Evolutionary conservation across 1,139 yeast species (phyloP).

Genomic region (Debaryomyces singareniensis): DNA sequence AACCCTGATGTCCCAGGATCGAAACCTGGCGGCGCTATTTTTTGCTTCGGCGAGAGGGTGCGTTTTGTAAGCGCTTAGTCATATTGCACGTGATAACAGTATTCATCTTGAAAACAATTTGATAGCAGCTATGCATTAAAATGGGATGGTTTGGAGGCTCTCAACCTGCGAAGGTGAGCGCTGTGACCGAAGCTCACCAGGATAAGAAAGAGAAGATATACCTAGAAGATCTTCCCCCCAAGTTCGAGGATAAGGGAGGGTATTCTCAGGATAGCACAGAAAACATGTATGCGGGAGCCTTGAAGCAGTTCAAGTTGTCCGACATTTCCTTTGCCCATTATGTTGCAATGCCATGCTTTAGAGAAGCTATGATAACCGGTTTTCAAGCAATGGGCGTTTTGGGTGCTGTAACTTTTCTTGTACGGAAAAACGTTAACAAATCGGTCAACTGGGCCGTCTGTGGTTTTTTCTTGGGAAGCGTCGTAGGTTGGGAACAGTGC

Average conservation of each 20-base stretch:
- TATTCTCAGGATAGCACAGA: constrained; percentile 7
- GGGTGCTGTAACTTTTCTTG: constrained; percentile 63
- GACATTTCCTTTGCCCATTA: constrained; percentile 57
- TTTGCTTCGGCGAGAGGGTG: too few relatives aligned
- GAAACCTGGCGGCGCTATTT: constrained; percentile 91
- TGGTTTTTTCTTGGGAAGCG: constrained; percentile 73
- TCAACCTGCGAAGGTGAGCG: constrained; percentile 21
- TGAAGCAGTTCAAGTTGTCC: constrained; percentile 21
- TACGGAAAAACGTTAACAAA: constrained; percentile 55
- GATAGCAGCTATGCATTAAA: too few relatives aligned
- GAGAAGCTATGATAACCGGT: constrained; percentile 86
- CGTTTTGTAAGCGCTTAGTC: too few relatives aligned
- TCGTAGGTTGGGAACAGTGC: constrained; percentile 93
- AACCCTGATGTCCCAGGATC: constrained; percentile 98
- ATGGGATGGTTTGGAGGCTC: constrained; percentile 31
- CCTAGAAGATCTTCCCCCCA: constrained; percentile 39
- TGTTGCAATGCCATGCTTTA: constrained; percentile 75
- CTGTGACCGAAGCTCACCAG: constrained; percentile 17
- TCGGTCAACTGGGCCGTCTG: constrained; percentile 81
- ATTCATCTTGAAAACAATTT: too few relatives aligned
- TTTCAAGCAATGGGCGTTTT: constrained; percentile 78
- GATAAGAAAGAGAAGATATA: constrained; percentile 11
- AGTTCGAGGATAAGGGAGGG: constrained; percentile 33
- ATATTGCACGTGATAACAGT: too few relatives aligned
- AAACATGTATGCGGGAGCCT: constrained; percentile 25